Base-by-base conservation (phyloP, 768 basidiomycete species). In the Strobilomyces echinocephalus region DNA sequence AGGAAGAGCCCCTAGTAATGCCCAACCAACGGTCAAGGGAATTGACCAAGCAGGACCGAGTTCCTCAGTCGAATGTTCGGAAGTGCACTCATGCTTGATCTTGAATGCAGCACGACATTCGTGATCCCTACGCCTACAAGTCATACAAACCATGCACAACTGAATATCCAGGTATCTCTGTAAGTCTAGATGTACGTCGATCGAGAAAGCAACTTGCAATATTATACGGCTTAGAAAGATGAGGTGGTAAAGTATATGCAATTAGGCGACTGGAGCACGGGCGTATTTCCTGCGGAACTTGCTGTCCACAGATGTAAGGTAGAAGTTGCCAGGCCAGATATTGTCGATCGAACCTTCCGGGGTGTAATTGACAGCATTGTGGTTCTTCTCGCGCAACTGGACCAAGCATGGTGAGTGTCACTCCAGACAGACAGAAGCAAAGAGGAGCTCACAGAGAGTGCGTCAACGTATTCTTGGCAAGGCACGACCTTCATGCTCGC, bases 361-460 rank as follows among this genome's bases (percentile, higher is more conserved):
- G 4, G 81, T 80, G 76, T 90, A 99, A 61, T 83, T 77, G 24
- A 79, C 83, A 15, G 91, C 84, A 63, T 95, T 95, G 79, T 97
- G 94, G 79, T 95, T 95, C 74, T 90, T 86, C 76, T 98, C 95
- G 39, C 95, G 91, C 48, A 97, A 85, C 94, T 95, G 60, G 12
- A 30, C n/a, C 35, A 4, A 21, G 12, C 9, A 10, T n/a, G 21
- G 18, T 28, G 16, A 63, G 49, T 16, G 12, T 11, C 2, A 12
- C 18, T 4, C 26, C 26, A 18, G 15, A 10, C 5, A 2, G 41
- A 21, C 8, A 11, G 24, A 18, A 2, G 10, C 8, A 18, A 10
- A 21, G 7, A 4, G 16, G 14, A 15, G 72, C 84, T 54, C 65
- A 91, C 87, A 66, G 75, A 65, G 46, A 92, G 82, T 42, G 92